Base-by-base conservation (phyloP, 2,329 filamentous ascomycete species). In the Exophiala lecanii-corni region DNA sequence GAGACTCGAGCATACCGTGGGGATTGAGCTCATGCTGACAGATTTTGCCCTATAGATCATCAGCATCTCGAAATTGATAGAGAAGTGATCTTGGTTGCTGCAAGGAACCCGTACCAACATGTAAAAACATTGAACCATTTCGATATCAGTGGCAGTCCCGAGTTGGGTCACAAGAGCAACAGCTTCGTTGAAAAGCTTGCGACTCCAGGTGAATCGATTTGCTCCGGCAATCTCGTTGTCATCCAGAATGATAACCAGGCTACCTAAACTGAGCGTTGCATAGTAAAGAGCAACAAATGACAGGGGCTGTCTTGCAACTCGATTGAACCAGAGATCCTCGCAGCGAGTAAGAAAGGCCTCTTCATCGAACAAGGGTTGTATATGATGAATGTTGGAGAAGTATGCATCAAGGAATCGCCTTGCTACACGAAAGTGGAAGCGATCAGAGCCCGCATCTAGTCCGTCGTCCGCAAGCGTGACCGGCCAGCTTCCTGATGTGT, bases 11-110 rank as follows among this genome's bases (percentile, higher is more conserved):
- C 34, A 9, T 41, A 44, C 45, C 40, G 20, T 49, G 47, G 4
- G 68, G 68, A 38, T 72, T 71, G 3, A 74, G 58, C 45, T 73
- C 69, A 37, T 73, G 71, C 43, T 73, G 71, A 47, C 69, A 73
- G 3, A 73, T 63, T 51, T 73, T 72, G 5, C 69, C 68, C 62
- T 74, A 7, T 15, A 9, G n/a, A 12, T 62, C 5, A 72, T n/a
- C n/a, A n/a, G n/a, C n/a, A n/a, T n/a, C n/a, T n/a, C n/a, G n/a
- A n/a, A n/a, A n/a, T n/a, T n/a, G n/a, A n/a, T n/a, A n/a, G n/a
- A n/a, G n/a, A n/a, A n/a, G n/a, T n/a, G n/a, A n/a, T 21, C 13
- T n/a, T n/a, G n/a, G 15, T 15, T 13, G 16, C 3, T n/a, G 19
- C 25, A 10, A 9, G 7, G 10, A 18, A 18, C 12, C n/a, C 28